Conservation (phyloP, 2,329 filamentous ascomycete genomes). For the Anthostomella pinea region DNA sequence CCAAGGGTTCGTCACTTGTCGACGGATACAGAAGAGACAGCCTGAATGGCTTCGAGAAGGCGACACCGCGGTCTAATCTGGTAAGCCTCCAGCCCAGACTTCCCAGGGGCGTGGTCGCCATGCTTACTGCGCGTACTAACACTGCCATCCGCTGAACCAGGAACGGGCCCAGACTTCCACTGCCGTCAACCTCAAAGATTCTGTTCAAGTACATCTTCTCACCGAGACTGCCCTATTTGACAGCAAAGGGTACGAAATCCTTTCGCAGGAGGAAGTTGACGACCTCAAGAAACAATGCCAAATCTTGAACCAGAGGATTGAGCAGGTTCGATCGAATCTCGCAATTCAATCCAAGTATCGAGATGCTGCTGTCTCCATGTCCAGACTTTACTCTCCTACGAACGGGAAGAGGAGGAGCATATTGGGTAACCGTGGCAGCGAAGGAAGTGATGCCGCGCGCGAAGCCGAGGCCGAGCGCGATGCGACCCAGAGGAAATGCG, state of each 20-base stretch:
- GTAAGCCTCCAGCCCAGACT: too few relatives aligned
- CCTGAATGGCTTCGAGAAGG: slow-evolving; percentile 51
- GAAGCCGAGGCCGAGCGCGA: slow-evolving; percentile 72
- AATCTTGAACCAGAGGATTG: slow-evolving; percentile 70
- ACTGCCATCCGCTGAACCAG: slow-evolving; percentile 44
- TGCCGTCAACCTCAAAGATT: slow-evolving; percentile 63
- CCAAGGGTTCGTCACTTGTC: slow-evolving; percentile 49
- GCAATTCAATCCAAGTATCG: slow-evolving; percentile 90
- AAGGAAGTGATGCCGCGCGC: slow-evolving; percentile 47
- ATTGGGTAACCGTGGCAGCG: slow-evolving; percentile 48
- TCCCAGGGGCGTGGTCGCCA: neutral
- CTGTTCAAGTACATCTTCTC: slow-evolving; percentile 83
- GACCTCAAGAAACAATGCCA: slow-evolving; percentile 83
- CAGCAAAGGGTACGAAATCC: slow-evolving; percentile 77
- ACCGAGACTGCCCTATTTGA: slow-evolving; percentile 92
- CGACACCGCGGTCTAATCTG: slow-evolving; percentile 54
- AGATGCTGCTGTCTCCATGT: slow-evolving; percentile 86
- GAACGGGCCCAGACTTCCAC: slow-evolving; percentile 53
- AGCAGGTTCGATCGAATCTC: slow-evolving; percentile 77
- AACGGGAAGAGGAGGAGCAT: slow-evolving; percentile 48
- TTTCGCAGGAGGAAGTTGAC: slow-evolving; percentile 91
- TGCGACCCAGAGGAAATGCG: slow-evolving; percentile 75
- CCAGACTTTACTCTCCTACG: slow-evolving; percentile 70
- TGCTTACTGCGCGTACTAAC: slow-evolving; percentile 16
- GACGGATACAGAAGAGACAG: slow-evolving; percentile 59